Evolutionary conservation across 306 rosid genomes (phyloP).

Genomic region (Corylus heterophylla): DNA sequence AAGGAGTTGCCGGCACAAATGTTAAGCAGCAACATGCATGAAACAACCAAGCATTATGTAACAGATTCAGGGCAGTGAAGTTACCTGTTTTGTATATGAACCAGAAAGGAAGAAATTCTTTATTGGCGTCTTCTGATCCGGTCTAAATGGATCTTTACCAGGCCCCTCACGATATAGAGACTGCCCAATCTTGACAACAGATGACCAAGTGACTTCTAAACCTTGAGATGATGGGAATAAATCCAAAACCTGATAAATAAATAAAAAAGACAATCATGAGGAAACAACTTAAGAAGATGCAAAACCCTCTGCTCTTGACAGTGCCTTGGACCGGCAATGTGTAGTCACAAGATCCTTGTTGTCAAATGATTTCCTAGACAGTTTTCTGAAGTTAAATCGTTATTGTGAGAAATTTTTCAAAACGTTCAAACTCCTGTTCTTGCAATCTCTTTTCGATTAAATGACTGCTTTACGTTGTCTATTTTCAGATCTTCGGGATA

Average conservation of each 20-base stretch:
- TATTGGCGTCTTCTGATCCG: constrained; percentile 93
- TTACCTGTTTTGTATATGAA: constrained; percentile 89
- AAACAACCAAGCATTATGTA: constrained; percentile 11
- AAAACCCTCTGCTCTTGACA: not conserved
- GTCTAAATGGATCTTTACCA: constrained; percentile 95
- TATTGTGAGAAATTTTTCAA: not conserved
- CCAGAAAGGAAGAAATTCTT: constrained; percentile 94
- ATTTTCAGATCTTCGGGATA: not conserved
- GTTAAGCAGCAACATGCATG: constrained; percentile 1
- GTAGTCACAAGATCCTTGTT: not conserved
- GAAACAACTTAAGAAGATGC: not conserved
- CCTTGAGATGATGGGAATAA: constrained; percentile 97
- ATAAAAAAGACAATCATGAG: not conserved
- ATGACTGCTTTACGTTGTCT: not conserved
- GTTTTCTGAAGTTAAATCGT: not conserved
- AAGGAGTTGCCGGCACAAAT: not conserved
- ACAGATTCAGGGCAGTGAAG: constrained; percentile 12
- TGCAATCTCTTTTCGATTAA: not conserved
- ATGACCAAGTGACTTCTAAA: constrained; percentile 92
- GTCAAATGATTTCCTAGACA: not conserved
- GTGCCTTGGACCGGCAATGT: not conserved
- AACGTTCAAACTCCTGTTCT: not conserved
- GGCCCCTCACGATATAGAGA: constrained; percentile 96
- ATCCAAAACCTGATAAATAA: constrained; percentile 54
- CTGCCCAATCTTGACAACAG: constrained; percentile 95